phyloP scores from a whole-genome alignment of 1,284 basidiomycete genomes.

The Chiua sp. region DNA sequence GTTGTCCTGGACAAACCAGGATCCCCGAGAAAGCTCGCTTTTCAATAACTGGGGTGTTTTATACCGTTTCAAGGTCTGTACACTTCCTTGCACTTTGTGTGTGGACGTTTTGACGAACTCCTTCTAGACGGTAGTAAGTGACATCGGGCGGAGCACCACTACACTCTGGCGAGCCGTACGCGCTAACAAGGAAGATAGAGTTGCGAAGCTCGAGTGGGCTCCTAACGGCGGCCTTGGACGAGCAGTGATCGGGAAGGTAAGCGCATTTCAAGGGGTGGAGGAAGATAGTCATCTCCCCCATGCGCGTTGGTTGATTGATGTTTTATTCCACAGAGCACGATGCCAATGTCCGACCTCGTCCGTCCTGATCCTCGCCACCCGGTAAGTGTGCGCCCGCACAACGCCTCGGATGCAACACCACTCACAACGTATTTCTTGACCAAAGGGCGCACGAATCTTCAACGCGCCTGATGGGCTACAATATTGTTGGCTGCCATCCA shows the following conservation, averaged over 20 bases:
- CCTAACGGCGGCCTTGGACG: conserved; percentile 79
- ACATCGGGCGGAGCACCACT: conserved; percentile 70
- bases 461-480: conserved; percentile 79
- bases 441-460: conserved; percentile 68
- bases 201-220: conserved; percentile 86
- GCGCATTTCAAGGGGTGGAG: conserved; percentile 14
- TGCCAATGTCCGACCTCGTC: conserved; percentile 82
- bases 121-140: conserved; percentile 63
- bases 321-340: conserved; percentile 55
- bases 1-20: conserved; percentile 84
- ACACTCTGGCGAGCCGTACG: conserved; percentile 79
- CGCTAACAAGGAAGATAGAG: conserved; percentile 80
- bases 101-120: conserved; percentile 24
- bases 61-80: conserved; percentile 76
- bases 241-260: conserved; percentile 80
- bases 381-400: conserved; percentile 45
- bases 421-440: conserved; percentile 18
- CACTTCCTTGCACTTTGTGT: conserved; percentile 17
- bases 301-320: conserved; percentile 26
- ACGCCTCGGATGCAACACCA: conserved; percentile 9
- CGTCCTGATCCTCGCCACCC: conserved; percentile 63
- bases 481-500: conserved; percentile 76
- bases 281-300: background rate
- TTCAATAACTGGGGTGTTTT: conserved; percentile 81
- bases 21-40: conserved; percentile 79